Conservation (phyloP, 306 rosid genomes). For the Castanea mollissima region DNA sequence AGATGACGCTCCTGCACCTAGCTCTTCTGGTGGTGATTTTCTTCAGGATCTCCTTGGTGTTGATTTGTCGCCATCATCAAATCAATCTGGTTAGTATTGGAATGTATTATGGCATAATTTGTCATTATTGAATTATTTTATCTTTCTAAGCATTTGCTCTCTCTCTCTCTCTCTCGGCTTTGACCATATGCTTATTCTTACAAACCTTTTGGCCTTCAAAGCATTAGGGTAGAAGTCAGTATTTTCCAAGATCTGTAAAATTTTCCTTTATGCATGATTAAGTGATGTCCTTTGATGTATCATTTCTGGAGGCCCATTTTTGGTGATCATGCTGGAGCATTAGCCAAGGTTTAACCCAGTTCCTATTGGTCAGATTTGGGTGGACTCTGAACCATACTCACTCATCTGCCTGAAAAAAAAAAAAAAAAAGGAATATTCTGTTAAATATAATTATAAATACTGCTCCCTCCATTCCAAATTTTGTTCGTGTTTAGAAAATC, state of each 20-base stretch:
- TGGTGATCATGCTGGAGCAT: background rate
- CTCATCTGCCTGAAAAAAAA: background rate
- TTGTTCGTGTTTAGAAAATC: too few species aligned
- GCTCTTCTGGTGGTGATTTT: slow-evolving; percentile 77
- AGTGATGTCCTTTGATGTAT: background rate
- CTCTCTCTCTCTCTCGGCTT: background rate
- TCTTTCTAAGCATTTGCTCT: background rate
- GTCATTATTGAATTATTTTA: background rate
- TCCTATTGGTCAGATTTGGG: background rate
- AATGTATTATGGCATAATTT: background rate
- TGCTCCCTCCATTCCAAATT: too few species aligned
- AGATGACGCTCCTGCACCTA: slow-evolving; percentile 77
- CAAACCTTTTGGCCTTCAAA: background rate
- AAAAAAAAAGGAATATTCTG: background rate
- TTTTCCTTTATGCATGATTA: background rate
- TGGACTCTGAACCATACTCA: background rate
- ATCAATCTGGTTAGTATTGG: slow-evolving; percentile 69
- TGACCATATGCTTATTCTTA: background rate
- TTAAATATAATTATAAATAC: background rate
- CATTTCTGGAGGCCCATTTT: background rate
- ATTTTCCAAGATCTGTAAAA: background rate
- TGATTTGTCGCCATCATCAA: slow-evolving; percentile 56
- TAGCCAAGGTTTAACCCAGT: background rate
- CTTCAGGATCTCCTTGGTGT: slow-evolving; percentile 94
- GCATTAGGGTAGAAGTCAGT: background rate